Evolutionary conservation across 2,329 filamentous ascomycete genomes (phyloP), one percentile per base, ranked within the genome.

Genomic region (Neonectria coccinea): DNA sequence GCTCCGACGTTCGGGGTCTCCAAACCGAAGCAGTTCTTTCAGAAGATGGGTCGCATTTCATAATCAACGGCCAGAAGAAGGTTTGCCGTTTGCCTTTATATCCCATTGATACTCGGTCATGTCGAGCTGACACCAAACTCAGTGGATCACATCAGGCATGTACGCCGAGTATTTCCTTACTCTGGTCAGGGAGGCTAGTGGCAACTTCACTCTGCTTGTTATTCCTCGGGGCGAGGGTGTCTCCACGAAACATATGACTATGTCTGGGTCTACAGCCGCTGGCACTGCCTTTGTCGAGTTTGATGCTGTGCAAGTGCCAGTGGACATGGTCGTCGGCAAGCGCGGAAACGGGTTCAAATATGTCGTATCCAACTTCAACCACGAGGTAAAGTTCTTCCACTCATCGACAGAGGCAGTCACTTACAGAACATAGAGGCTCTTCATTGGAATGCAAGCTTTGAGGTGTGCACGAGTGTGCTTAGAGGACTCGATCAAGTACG

Each of bases 71-170:
- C 14, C 45, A 62, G 39, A 62, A 62, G 29, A 62, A 62, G 53
- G 59, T 62, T n/a, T 29, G 5, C 10, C 20, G 4, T 31, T 31
- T 31, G 12, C 10, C 10, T 11, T 31, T 12, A 11, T 11, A 31
- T 53, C 48, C 10, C 5, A 14, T 25, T 8, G 22, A 25, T 25
- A 4, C 22, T 25, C 22, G 5, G 4, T 25, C 22, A 4, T 25
- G 5, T 25, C 12, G 14, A 44, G 20, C 22, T 33, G 2, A 44
- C n/a, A 45, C 14, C 12, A 44, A 11, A 6, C 12, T 0, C 25
- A 62, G 59, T 62, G 59, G 59, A 62, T 62, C 22, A 62, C 59
- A 16, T 62, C 59, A 9, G 59, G 59, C 27, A 62, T 62, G 59
- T 62, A 62, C 31, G 36, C 59, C 11, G 48, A 62, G 12, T 62